Conservation (phyloP, 2,329 filamentous ascomycete species). For the Alternaria gaisen region DNA sequence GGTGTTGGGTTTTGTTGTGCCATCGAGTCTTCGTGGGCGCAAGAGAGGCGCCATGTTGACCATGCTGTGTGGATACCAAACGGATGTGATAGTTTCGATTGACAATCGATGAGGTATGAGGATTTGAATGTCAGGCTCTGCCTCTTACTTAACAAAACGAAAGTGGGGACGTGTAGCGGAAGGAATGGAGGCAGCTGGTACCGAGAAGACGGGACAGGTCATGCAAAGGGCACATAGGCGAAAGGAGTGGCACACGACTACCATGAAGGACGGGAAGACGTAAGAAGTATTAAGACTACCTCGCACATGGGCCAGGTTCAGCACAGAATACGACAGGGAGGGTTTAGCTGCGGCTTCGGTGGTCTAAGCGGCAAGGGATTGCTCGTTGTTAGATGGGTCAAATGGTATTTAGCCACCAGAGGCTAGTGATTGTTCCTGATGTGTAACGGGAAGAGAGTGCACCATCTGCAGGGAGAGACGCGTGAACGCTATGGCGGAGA, state of each 20-base stretch:
- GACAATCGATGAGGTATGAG: constrained; percentile 9
- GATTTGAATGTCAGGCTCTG: constrained; percentile 35
- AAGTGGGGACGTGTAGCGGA: constrained; percentile 32
- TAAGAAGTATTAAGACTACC: constrained; percentile 34
- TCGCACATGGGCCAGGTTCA: constrained; percentile 31
- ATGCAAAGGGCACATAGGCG: constrained; percentile 43
- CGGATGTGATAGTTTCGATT: constrained; percentile 18
- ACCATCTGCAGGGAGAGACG: constrained; percentile 31
- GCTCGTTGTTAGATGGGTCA: constrained; percentile 35
- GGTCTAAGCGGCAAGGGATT: constrained; percentile 42
- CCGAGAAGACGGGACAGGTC: constrained; percentile 32
- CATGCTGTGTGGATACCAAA: constrained; percentile 34
- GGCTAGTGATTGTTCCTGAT: constrained; percentile 37
- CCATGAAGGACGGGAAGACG: constrained; percentile 24
- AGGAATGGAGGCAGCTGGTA: constrained; percentile 31
- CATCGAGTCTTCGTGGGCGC: constrained; percentile 40
- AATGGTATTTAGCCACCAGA: constrained; percentile 40
- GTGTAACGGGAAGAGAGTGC: constrained; percentile 41
- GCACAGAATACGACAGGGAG: constrained; percentile 30
- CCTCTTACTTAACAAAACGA: constrained; percentile 37
- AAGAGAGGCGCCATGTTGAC: constrained; percentile 44
- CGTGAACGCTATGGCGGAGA: constrained; percentile 37
- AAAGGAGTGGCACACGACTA: constrained; percentile 34
- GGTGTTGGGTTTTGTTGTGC: constrained; percentile 37
- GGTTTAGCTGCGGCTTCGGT: constrained; percentile 35